Conservation (phyloP, 306 rosid species). For the Ammopiptanthus mongolicus region DNA sequence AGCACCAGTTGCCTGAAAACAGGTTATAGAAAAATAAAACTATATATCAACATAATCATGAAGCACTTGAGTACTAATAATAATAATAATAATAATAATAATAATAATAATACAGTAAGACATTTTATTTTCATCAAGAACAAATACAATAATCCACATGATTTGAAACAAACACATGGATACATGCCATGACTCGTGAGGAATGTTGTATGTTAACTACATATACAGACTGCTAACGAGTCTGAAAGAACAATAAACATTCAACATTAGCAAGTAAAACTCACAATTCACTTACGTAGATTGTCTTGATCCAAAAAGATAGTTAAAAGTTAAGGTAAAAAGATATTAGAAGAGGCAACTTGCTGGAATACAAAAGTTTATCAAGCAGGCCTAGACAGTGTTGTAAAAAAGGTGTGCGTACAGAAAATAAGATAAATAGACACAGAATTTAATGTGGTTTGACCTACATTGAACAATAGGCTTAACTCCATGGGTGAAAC, state of each 20-base stretch:
- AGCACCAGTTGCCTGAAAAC: slow-evolving; percentile 83
- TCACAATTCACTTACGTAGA: neutral
- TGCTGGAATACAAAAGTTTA: neutral
- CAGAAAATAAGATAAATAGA: neutral
- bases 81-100: neutral
- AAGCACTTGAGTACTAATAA: neutral
- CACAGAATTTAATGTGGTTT: neutral
- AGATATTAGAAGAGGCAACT: neutral
- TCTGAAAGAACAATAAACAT: neutral
- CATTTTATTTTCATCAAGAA: too few species aligned
- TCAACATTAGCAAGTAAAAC: neutral
- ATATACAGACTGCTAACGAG: neutral
- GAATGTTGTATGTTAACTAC: neutral
- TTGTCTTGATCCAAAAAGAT: neutral
- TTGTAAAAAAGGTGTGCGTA: neutral
- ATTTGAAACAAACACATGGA: too few species aligned
- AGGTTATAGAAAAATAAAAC: neutral
- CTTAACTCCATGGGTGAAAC: neutral
- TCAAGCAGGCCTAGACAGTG: neutral
- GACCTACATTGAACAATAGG: neutral
- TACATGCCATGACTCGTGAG: too few species aligned
- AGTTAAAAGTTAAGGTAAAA: neutral
- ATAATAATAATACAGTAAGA: neutral
- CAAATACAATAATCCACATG: too few species aligned
- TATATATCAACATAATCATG: neutral